phyloP scores from a whole-genome alignment of 108 stramenopile species.

The Nannochloropsis gaditana region DNA sequence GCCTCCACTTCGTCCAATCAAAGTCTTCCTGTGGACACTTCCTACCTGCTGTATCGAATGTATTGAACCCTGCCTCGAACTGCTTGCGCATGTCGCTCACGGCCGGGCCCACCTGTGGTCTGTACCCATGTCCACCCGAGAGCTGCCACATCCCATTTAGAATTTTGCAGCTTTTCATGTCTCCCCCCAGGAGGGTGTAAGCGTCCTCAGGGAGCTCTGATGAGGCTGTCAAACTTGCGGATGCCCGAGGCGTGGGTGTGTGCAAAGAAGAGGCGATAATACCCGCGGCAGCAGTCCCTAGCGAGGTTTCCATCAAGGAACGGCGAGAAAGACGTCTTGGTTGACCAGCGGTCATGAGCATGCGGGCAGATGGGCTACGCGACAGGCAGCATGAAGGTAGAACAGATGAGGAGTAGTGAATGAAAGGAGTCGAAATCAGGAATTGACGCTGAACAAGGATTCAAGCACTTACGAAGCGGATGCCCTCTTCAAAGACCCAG shows the following conservation, averaged over 20 bases:
- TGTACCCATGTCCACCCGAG: constrained; percentile 38
- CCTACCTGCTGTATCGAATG: constrained; percentile 27
- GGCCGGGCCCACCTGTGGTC: constrained; percentile 32
- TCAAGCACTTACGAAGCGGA: no score
- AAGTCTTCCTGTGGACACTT: neutral
- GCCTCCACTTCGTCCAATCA: neutral
- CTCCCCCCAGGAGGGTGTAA: constrained; percentile 22
- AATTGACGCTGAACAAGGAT: no score
- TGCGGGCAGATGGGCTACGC: no score
- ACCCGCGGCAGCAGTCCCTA: neutral
- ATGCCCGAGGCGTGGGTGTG: neutral
- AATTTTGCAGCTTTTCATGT: constrained; percentile 42
- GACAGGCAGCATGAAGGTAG: no score
- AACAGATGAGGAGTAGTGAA: no score
- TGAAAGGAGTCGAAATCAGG: no score
- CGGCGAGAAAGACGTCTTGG: neutral
- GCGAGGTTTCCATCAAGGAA: neutral
- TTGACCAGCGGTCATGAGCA: no score
- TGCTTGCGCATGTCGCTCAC: constrained; percentile 37
- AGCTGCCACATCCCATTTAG: constrained; percentile 49
- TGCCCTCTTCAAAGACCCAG: no score
- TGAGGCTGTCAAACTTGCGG: constrained; percentile 7
- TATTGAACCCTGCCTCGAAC: constrained; percentile 32
- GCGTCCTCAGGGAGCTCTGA: constrained; percentile 3
- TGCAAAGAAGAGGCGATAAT: neutral